Evolutionary conservation across 768 basidiomycete genomes (phyloP).

Genomic region (Termitomyces bulborhizus): DNA sequence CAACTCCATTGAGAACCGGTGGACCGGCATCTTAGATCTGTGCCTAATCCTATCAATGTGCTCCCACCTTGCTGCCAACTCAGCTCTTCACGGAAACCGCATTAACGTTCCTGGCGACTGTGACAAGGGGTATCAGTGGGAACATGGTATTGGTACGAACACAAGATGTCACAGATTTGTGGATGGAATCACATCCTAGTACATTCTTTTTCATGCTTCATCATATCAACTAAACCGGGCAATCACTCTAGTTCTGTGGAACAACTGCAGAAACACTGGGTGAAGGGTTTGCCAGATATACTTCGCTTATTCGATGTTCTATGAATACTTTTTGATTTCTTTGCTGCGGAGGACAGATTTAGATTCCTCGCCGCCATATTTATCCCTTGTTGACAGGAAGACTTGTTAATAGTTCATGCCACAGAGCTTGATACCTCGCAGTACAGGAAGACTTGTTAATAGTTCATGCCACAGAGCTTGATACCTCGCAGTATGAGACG

Average conservation of each 20-base stretch:
- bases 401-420: background rate
- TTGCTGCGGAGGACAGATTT: background rate
- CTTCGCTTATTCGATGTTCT: background rate
- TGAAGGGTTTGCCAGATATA: background rate
- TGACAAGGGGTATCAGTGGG: background rate
- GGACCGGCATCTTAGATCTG: background rate
- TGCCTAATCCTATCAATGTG: background rate
- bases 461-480: background rate
- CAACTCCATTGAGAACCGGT: background rate
- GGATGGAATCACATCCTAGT: background rate
- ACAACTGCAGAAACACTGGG: background rate
- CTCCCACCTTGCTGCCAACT: background rate
- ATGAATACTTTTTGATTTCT: background rate
- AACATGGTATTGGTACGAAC: background rate
- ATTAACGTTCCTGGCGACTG: too few relatives aligned
- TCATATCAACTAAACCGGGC: background rate
- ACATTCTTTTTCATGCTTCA: background rate
- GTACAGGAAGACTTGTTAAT: background rate
- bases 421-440: background rate
- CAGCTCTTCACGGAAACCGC: too few relatives aligned
- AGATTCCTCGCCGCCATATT: background rate
- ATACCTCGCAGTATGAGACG: background rate
- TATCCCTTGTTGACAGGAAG: background rate
- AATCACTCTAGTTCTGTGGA: background rate
- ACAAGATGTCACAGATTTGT: background rate